phyloP scores from a whole-genome alignment of 345 rosid species.

The Triadica sebifera region DNA sequence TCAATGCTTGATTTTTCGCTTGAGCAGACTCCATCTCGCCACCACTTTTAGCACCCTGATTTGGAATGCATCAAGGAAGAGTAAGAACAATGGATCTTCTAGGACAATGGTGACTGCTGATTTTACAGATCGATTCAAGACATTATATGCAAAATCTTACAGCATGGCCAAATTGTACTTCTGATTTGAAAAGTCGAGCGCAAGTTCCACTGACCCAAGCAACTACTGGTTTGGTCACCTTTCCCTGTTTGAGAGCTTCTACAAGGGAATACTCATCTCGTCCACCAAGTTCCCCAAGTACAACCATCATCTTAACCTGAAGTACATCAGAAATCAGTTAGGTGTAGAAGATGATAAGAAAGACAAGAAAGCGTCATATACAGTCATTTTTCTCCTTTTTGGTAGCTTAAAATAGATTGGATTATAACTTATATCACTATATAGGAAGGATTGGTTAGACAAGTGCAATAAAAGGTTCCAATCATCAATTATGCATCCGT shows the following conservation, averaged over 20 bases:
- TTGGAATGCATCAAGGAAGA: slow-evolving; percentile 19
- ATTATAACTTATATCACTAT: too few relatives aligned
- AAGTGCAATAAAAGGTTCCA: neutral
- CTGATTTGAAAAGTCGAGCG: slow-evolving; percentile 92
- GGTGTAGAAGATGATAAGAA: neutral
- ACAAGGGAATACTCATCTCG: slow-evolving; percentile 93
- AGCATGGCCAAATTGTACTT: slow-evolving; percentile 99
- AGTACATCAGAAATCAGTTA: slow-evolving; percentile 14
- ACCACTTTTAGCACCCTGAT: slow-evolving; percentile 97
- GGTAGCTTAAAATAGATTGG: neutral
- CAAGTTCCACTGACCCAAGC: slow-evolving; percentile 99
- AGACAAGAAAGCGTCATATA: neutral
- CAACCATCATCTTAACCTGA: slow-evolving; percentile 91
- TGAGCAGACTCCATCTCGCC: slow-evolving; percentile 98
- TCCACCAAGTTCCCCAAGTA: slow-evolving; percentile 98
- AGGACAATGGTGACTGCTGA: neutral
- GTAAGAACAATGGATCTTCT: slow-evolving; percentile 4
- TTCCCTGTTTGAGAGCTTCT: slow-evolving; percentile 92
- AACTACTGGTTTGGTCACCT: slow-evolving; percentile 90
- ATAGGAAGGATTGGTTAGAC: too few relatives aligned
- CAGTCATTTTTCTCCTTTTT: neutral
- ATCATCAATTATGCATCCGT: neutral
- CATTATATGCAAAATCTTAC: slow-evolving; percentile 50
- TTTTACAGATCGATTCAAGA: slow-evolving; percentile 3
- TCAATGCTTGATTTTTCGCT: slow-evolving; percentile 92